phyloP scores from a whole-genome alignment of 257 asterid species.

The Nicotiana otophora region DNA sequence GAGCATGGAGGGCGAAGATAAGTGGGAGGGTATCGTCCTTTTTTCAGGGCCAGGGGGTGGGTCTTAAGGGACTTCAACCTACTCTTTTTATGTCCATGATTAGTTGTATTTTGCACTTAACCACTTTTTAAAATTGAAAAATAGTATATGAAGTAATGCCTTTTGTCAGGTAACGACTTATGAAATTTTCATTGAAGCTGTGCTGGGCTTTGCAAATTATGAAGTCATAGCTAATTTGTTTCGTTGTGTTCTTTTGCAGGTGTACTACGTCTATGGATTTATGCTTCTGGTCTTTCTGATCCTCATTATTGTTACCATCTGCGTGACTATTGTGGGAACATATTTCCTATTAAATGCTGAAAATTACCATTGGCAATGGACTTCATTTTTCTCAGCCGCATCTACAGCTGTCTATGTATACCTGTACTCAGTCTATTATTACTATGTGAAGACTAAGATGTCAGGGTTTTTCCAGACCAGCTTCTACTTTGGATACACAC shows the following conservation, averaged over 20 bases:
- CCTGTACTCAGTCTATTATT: conserved; percentile 51
- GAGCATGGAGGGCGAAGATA: not conserved
- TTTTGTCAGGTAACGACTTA: not conserved
- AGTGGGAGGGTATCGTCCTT: not conserved
- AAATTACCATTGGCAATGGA: conserved; percentile 71
- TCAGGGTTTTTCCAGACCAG: conserved; percentile 61
- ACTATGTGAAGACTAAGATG: conserved; percentile 54
- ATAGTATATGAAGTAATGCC: not conserved
- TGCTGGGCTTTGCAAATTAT: not conserved
- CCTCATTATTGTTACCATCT: conserved; percentile 53
- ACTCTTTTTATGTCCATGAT: not conserved
- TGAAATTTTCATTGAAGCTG: too few relatives aligned
- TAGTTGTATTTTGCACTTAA: not conserved
- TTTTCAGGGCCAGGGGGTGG: not conserved
- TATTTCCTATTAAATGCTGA: conserved; percentile 62
- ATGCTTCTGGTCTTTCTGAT: conserved; percentile 58
- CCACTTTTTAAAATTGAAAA: not conserved
- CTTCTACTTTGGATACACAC: conserved; percentile 57
- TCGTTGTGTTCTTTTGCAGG: conserved; percentile 26
- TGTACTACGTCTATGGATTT: conserved; percentile 60
- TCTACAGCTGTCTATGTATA: conserved; percentile 53
- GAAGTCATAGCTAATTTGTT: not conserved
- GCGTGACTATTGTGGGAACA: conserved; percentile 57
- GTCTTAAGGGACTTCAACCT: not conserved
- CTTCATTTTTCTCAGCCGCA: conserved; percentile 61